phyloP scores from a whole-genome alignment of 1,284 basidiomycete species.

The Dichomitus squalens region DNA sequence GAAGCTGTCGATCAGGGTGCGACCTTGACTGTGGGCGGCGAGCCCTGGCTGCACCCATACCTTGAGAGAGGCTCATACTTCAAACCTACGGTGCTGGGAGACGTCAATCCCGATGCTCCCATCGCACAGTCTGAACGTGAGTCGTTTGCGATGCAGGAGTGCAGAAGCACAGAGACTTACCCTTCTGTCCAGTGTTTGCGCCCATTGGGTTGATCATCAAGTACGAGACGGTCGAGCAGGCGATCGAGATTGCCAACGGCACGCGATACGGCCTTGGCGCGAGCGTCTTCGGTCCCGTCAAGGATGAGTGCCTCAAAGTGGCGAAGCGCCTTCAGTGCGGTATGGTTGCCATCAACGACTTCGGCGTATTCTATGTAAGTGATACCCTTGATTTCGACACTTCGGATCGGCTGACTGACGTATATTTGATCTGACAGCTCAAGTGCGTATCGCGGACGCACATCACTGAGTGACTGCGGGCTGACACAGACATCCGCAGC shows the following conservation, averaged over 20 bases:
- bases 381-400: neutral
- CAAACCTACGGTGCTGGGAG: conserved; percentile 83
- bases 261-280: conserved; percentile 93
- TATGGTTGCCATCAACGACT: conserved; percentile 97
- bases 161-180: conserved; percentile 7
- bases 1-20: conserved; percentile 79
- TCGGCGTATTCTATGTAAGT: conserved; percentile 88
- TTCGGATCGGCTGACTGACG: neutral
- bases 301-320: conserved; percentile 74
- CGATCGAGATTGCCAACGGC: conserved; percentile 83
- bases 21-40: conserved; percentile 67
- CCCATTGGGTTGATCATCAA: conserved; percentile 85
- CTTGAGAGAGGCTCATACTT: conserved; percentile 81
- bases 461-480: neutral
- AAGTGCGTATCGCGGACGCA: conserved; percentile 48
- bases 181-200: conserved; percentile 69
- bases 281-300: conserved; percentile 89
- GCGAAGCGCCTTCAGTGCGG: conserved; percentile 85
- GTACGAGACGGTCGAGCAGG: conserved; percentile 82
- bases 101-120: conserved; percentile 74
- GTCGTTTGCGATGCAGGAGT: conserved; percentile 30
- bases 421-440: conserved; percentile 41
- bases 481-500: conserved; percentile 43
- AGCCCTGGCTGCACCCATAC: conserved; percentile 64
- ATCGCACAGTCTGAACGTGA: conserved; percentile 82